Evolutionary conservation across 345 rosid species (phyloP).

Genomic region (Acer negundo): DNA sequence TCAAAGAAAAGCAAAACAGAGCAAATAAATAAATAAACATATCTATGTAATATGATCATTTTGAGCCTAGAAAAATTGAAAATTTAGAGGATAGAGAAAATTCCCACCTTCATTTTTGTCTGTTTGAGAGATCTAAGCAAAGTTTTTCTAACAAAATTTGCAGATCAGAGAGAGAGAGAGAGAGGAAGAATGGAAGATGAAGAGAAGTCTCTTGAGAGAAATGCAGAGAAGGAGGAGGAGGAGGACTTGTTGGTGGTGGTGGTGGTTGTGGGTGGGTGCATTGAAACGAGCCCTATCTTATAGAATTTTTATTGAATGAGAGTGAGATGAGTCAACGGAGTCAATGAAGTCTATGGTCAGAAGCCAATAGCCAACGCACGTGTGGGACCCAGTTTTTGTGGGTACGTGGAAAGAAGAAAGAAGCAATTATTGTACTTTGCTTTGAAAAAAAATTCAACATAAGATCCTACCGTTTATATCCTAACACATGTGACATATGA

Average conservation of each 20-base stretch:
- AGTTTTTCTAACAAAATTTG: too few species aligned
- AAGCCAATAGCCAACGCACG: background rate
- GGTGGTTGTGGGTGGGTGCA: too few species aligned
- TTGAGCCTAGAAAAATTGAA: background rate
- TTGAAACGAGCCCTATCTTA: too few species aligned
- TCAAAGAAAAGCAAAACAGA: background rate
- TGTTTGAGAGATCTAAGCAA: background rate
- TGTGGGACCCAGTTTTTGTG: background rate
- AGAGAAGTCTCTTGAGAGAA: too few species aligned
- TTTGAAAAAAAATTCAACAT: background rate
- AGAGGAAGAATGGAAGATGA: background rate
- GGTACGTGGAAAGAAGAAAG: too few species aligned
- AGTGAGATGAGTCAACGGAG: background rate
- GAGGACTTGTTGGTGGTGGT: too few species aligned
- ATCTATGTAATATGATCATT: background rate
- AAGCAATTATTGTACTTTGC: too few species aligned
- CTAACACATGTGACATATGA: too few species aligned
- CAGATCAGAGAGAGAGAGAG: background rate
- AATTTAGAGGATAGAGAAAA: background rate
- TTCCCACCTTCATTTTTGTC: constrained; percentile 7
- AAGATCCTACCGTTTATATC: too few species aligned
- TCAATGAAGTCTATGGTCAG: background rate
- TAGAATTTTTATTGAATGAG: background rate
- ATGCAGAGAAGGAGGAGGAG: background rate
- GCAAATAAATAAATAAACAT: background rate